Percentiles rank a stretch among this genome's conserved stretches.
Conservation (phyloP, 148 eudicot genomes). For the Silene latifolia region DNA sequence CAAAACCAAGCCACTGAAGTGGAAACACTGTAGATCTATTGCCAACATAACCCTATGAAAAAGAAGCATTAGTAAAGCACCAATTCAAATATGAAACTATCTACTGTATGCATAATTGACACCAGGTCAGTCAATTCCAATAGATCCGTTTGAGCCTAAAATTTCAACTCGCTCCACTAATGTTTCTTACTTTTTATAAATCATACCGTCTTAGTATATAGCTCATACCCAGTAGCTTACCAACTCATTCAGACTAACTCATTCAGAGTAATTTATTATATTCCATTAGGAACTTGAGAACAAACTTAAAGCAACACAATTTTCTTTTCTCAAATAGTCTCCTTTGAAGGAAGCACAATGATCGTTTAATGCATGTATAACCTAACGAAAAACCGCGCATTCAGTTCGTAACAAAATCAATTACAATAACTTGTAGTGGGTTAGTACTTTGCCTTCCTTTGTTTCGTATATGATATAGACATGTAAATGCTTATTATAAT, state of each 20-base stretch:
- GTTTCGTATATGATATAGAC: too few species aligned
- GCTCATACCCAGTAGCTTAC: not conserved
- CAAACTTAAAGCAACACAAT: not conserved
- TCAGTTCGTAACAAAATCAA: not conserved
- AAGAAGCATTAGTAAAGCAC: not conserved
- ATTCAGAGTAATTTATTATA: not conserved
- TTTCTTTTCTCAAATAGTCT: not conserved
- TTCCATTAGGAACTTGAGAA: not conserved
- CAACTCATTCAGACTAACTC: too few species aligned
- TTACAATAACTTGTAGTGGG: too few species aligned
- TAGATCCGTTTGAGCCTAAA: too few species aligned
- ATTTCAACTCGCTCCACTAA: too few species aligned
- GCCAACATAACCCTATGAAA: constrained; percentile 81
- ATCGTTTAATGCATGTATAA: not conserved
- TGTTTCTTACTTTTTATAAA: too few species aligned
- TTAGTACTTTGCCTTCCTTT: too few species aligned
- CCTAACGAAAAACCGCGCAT: not conserved
- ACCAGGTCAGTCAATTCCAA: too few species aligned
- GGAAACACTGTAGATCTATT: constrained; percentile 97
- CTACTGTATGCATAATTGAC: too few species aligned
- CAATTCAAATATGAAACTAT: not conserved
- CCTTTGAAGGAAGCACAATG: not conserved
- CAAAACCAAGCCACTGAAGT: constrained; percentile 88
- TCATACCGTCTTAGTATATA: too few species aligned
- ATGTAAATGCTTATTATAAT: too few species aligned